These are phyloP conservation scores for Vaccinium darrowii DNA, from an alignment of 148 eudicot species.

Conservation along the genomic window DNA sequence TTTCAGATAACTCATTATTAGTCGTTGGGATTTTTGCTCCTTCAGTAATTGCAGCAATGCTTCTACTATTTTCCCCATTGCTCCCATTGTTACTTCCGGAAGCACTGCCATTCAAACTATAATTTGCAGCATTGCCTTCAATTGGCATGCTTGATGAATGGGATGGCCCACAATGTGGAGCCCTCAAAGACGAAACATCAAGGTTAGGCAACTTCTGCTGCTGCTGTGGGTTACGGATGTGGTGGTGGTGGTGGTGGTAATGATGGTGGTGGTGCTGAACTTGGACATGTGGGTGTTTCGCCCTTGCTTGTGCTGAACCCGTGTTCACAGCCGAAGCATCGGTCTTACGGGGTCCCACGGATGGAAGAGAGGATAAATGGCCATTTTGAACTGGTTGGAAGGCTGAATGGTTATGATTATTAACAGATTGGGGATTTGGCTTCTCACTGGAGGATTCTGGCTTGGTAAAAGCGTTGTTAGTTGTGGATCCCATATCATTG, in stretches of 20 bases:
- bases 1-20: constrained; percentile 13
- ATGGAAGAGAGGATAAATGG: constrained; percentile 12
- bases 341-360: neutral
- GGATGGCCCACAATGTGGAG: constrained; percentile 18
- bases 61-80: constrained; percentile 20
- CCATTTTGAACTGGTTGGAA: constrained; percentile 7
- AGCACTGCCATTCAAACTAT: constrained; percentile 21
- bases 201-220: neutral
- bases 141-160: constrained; percentile 11
- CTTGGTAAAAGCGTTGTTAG: neutral
- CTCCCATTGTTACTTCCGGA: constrained; percentile 26
- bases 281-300: constrained; percentile 16
- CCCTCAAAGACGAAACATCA: constrained; percentile 13
- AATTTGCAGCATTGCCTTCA: constrained; percentile 18
- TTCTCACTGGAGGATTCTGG: constrained; percentile 6
- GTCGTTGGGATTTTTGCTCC: constrained; percentile 16
- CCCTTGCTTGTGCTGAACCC: constrained; percentile 15
- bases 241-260: constrained; percentile 29
- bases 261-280: constrained; percentile 31
- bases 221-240: constrained; percentile 17
- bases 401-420: neutral
- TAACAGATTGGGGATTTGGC: constrained; percentile 15
- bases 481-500: constrained; percentile 18
- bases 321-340: constrained; percentile 1
- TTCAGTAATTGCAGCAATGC: constrained; percentile 14